Conservation (phyloP, 148 eudicot species). For the Beta vulgaris region DNA sequence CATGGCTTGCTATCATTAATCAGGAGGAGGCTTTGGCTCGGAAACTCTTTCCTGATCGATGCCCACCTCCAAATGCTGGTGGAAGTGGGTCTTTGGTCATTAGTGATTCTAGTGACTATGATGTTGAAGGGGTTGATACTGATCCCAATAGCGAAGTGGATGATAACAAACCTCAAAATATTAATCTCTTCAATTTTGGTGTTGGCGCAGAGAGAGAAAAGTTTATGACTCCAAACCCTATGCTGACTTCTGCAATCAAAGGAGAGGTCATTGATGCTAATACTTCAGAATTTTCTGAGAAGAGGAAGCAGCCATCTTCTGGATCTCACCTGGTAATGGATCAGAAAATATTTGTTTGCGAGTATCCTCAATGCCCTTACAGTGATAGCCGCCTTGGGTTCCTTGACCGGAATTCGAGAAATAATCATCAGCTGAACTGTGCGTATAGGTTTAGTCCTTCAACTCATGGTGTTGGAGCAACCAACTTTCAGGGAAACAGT, state of each 20-base stretch:
- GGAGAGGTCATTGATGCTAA: constrained; percentile 40
- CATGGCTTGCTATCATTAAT: constrained; percentile 55
- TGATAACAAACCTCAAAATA: constrained; percentile 42
- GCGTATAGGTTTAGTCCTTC: constrained; percentile 27
- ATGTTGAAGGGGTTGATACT: constrained; percentile 47
- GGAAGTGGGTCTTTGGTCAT: constrained; percentile 44
- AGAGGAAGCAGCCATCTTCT: constrained; percentile 44
- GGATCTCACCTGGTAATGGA: constrained; percentile 27
- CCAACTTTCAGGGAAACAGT: constrained; percentile 20
- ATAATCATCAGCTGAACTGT: constrained; percentile 51
- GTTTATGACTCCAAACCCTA: constrained; percentile 25
- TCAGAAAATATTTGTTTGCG: constrained; percentile 43
- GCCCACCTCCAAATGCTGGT: constrained; percentile 35
- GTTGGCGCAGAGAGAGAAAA: constrained; percentile 25
- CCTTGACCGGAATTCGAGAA: constrained; percentile 44
- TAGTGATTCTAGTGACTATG: constrained; percentile 53
- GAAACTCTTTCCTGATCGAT: constrained; percentile 46
- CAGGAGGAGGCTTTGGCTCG: constrained; percentile 53
- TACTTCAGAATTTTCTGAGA: constrained; percentile 28
- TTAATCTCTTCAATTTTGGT: constrained; percentile 35
- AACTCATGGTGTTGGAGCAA: constrained; percentile 31
- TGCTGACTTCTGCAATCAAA: constrained; percentile 35
- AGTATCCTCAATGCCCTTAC: constrained; percentile 50
- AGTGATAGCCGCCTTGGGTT: constrained; percentile 41
- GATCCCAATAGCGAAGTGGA: constrained; percentile 37